A percentile compares a stretch with the other conserved stretches of the same genome.
Evolutionary conservation across 78 protist species (phyloP).

Genomic region (Dictyostelium discoideum): DNA sequence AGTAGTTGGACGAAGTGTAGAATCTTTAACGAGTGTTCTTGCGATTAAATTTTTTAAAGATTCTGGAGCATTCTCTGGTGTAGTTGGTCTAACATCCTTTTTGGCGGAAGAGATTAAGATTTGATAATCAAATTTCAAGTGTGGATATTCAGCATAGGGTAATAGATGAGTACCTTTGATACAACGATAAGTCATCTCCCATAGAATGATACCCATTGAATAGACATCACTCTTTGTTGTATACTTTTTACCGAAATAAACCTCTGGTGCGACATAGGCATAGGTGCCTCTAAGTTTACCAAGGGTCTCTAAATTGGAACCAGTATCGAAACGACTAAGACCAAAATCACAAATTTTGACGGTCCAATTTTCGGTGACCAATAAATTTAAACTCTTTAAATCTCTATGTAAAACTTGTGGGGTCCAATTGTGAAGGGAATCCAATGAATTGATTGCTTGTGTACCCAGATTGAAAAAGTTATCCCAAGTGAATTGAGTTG

Average conservation of each 20-base stretch:
- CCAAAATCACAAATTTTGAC: conserved; percentile 87
- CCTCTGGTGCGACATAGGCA: conserved; percentile 82
- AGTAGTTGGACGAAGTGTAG: conserved; percentile 39
- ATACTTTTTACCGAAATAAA: conserved; percentile 77
- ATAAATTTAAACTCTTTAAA: conserved; percentile 64
- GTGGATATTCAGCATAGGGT: conserved; percentile 74
- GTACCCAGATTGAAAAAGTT: conserved; percentile 27
- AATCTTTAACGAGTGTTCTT: conserved; percentile 43
- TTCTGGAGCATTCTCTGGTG: conserved; percentile 46
- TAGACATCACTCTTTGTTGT: conserved; percentile 80
- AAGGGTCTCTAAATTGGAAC: conserved; percentile 68
- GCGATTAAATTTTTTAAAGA: conserved; percentile 36
- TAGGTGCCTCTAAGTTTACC: conserved; percentile 81
- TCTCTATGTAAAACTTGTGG: conserved; percentile 86
- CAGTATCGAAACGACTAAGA: conserved; percentile 61
- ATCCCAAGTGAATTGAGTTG: conserved; percentile 34
- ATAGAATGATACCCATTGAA: conserved; percentile 79
- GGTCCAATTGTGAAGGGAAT: conserved; percentile 55
- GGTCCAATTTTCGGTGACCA: conserved; percentile 70
- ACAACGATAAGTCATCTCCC: conserved; percentile 84
- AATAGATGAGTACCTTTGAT: conserved; percentile 61
- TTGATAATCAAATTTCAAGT: conserved; percentile 81
- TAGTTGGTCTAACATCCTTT: conserved; percentile 71
- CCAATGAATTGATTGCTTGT: conserved; percentile 54
- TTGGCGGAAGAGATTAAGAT: conserved; percentile 73